These are phyloP conservation scores for Epichloe gansuensis DNA, from an alignment of 2,329 filamentous ascomycete species.

Conservation along the genomic window DNA sequence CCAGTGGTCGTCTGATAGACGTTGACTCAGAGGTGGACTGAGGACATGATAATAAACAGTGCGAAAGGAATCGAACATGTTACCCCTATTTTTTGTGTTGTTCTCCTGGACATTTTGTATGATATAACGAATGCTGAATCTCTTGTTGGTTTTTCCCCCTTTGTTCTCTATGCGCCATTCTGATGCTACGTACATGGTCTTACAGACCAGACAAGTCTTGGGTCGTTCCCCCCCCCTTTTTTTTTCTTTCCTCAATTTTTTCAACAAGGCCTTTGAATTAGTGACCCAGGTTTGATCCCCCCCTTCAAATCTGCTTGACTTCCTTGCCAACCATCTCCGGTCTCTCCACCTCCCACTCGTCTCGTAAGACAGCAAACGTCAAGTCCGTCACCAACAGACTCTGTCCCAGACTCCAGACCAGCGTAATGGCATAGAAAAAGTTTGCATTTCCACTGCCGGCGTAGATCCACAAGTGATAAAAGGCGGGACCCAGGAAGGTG, in stretches of 20 bases:
- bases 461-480: conserved; percentile 97
- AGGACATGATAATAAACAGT: background rate
- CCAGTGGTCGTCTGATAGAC: conserved; percentile 19
- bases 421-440: conserved; percentile 97
- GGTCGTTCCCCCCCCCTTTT: background rate
- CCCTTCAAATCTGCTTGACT: conserved; percentile 60
- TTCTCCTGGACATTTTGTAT: background rate
- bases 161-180: background rate
- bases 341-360: conserved; percentile 87
- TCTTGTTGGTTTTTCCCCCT: background rate
- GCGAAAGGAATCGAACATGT: conserved; percentile 2
- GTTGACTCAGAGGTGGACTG: conserved; percentile 25
- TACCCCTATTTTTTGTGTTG: background rate
- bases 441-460: conserved; percentile 96
- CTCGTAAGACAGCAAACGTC: conserved; percentile 75
- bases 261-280: no score
- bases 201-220: background rate
- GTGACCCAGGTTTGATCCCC: background rate
- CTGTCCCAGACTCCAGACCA: conserved; percentile 92
- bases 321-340: conserved; percentile 86
- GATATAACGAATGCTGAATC: background rate
- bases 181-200: background rate
- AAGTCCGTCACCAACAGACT: conserved; percentile 79
- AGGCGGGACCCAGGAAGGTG: conserved; percentile 79
- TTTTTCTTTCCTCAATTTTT: background rate